Conservation (phyloP, 148 eudicot species). For the Vaccinium vitisidaea region DNA sequence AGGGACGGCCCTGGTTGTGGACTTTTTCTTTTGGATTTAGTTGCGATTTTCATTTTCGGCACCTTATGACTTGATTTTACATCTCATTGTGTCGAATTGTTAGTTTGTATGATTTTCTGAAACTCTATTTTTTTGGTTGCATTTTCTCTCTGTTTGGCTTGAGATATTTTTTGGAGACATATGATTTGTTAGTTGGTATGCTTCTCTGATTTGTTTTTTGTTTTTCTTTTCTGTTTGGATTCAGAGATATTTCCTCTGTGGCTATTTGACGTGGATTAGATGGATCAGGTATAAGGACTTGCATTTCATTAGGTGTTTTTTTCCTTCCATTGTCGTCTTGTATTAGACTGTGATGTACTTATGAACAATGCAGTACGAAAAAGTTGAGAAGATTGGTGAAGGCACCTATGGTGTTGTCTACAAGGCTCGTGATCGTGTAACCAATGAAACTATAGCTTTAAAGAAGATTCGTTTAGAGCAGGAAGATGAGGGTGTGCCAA, state of each 20-base stretch:
- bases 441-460: constrained; percentile 89
- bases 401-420: constrained; percentile 98
- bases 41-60: neutral
- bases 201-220: neutral
- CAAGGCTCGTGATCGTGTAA: constrained; percentile 75
- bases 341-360: neutral
- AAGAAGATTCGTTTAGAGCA: constrained; percentile 95
- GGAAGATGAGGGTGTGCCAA: constrained; percentile 98
- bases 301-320: neutral
- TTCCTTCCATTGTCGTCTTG: neutral
- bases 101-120: neutral
- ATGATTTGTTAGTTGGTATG: neutral
- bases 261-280: constrained; percentile 5
- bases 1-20: neutral
- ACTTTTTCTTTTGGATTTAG: neutral
- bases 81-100: neutral
- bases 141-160: neutral
- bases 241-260: neutral
- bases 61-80: neutral
- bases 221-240: neutral
- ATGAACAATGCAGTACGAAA: constrained; percentile 62
- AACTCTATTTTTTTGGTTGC: neutral
- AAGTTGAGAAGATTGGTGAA: constrained; percentile 98
- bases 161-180: neutral
- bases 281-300: constrained; percentile 14